Evolutionary conservation across 1,139 yeast genomes (phyloP), one percentile per base, ranked within the genome.

Genomic region (Sugiyamaella paludigena): DNA sequence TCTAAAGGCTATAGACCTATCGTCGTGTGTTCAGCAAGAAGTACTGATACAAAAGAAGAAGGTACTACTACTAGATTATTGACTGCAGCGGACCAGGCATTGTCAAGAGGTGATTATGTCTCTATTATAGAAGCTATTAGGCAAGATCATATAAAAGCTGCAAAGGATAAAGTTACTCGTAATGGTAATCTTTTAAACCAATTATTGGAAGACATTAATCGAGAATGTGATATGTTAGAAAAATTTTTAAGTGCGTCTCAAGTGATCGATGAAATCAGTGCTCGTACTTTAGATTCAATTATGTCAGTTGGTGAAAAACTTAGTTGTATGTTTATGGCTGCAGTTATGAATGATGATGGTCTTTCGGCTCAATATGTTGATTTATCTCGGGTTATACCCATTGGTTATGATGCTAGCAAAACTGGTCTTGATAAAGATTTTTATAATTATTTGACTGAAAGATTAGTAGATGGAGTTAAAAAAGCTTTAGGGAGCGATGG

Each of bases 221-320:
- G 64, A 19, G 97, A 91, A 66, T 72, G 95, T 54, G 78, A 77
- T 48, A 75, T 79, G 54, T 86, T 89, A 7, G 74, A 77, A 36
- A 83, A 84, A 60, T 75, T 89, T 51, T 72, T 92, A 54, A 80
- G 84, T 55, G 98, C 98, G 1, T 87, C 95, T 41, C 84, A 86
- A 65, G 79, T 92, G 57, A 84, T 92, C 64, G 97, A 96, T 44
- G 98, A 92, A 68, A 84, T 92, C 58, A 82, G 92, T 48, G 78
- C 95, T 16, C 79, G 96, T 62, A 89, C 98, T 0, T 74, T 86
- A 60, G 98, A 92, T 65, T 76, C 87, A 30, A 85, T 92, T 60
- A 85, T 92, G 87, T 84, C 96, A 4, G 84, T 87, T 43, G 98
- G 98, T 56, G 98, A 92, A 67, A 88, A 89, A 68, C 75, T 92